Conservation (phyloP, 352 stramenopile species). For the Phytopythium delawarense region DNA sequence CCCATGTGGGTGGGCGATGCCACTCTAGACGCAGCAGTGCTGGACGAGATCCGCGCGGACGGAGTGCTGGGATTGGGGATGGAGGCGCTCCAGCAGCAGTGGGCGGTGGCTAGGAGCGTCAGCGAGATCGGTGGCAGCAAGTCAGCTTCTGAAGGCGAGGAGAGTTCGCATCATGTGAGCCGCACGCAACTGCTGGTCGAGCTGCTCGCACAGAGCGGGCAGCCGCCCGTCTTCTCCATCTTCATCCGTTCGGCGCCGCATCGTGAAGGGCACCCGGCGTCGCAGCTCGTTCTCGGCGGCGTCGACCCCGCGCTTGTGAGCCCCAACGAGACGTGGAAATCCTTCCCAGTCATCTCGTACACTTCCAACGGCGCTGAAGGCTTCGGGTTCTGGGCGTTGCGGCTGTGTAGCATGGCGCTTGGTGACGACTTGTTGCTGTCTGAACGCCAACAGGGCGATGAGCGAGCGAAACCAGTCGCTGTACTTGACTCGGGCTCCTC, state of each 20-base stretch:
- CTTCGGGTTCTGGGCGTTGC: slow-evolving; percentile 2
- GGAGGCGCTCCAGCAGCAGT: slow-evolving; percentile 3
- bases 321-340: neutral
- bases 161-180: neutral
- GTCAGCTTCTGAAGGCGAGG: neutral
- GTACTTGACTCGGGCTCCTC: slow-evolving; percentile 1
- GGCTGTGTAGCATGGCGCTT: neutral
- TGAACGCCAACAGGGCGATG: neutral
- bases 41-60: neutral
- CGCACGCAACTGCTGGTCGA: neutral
- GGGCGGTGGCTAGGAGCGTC: neutral
- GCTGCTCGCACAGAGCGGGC: neutral
- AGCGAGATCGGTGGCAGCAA: neutral
- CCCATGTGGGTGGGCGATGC: neutral
- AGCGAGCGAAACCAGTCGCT: neutral
- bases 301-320: neutral
- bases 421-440: neutral
- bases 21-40: neutral
- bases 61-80: neutral
- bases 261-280: neutral
- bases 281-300: slow-evolving; percentile 1
- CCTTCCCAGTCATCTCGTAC: neutral
- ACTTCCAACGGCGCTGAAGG: neutral
- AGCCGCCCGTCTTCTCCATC: slow-evolving; percentile 1
- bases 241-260: neutral